Conservation (phyloP, 1,284 basidiomycete genomes). For the Naganishia sp. region DNA sequence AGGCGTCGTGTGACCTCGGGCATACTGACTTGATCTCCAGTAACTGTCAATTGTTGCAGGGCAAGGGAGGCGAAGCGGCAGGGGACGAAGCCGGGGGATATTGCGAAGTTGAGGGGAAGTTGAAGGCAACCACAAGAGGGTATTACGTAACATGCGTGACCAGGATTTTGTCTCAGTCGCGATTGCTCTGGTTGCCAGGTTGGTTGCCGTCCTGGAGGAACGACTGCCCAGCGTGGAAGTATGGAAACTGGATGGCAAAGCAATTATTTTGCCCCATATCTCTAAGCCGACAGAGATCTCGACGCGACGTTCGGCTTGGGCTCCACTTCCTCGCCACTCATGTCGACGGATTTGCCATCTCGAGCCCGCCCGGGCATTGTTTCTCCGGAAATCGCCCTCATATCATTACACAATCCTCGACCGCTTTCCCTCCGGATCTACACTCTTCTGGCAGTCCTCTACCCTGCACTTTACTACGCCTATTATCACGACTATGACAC, state of each 20-base stretch:
- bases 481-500: slow-evolving; percentile 84
- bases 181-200: not conserved
- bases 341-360: slow-evolving; percentile 17
- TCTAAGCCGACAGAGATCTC: not conserved
- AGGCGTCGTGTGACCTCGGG: too few species aligned
- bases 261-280: not conserved
- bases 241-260: not conserved
- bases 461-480: slow-evolving; percentile 86
- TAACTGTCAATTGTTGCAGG: too few species aligned
- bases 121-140: too few species aligned
- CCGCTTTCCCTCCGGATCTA: slow-evolving; percentile 81
- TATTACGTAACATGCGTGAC: not conserved
- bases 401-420: slow-evolving; percentile 76
- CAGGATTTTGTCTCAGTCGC: not conserved
- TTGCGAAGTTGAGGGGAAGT: too few species aligned
- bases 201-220: too few species aligned
- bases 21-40: too few species aligned
- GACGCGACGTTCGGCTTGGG: not conserved
- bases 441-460: slow-evolving; percentile 80
- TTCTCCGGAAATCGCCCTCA: slow-evolving; percentile 80
- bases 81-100: too few species aligned
- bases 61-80: too few species aligned
- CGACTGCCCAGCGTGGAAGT: too few species aligned
- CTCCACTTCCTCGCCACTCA: not conserved
- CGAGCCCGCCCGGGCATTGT: slow-evolving; percentile 55